Base-by-base conservation (phyloP, 768 basidiomycete species). In the Lyophyllum atratum region DNA sequence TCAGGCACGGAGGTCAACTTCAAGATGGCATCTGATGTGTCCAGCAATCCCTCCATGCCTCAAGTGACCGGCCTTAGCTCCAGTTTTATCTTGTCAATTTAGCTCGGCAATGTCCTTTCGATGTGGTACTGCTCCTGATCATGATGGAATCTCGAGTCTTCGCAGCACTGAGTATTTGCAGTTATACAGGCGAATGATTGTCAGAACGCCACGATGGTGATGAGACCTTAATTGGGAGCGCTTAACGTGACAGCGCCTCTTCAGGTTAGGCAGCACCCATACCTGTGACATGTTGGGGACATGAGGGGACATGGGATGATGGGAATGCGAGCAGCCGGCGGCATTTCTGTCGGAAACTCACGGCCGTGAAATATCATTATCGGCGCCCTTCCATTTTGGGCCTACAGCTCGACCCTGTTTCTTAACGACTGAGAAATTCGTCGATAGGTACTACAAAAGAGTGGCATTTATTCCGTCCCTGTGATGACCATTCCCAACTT, bases 121-220 rank as follows among this genome's bases (percentile, higher is more conserved):
- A 19, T 28, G 12, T 29, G 11, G 34, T 37, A 9, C 21, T 46
- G 44, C 26, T 47, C 14, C 19, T 43, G 9, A 51, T 39, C 29
- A 43, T 26, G 43, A 59, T 55, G 11, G 33, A 49, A 52, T 51
- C 24, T 34, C 17, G 24, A 40, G 26, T 17, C 19, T 19, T 15
- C 14, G 43, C 49, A 45, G 33, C 21, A 14, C 28, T 29, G n/a
- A 14, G 29, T 45, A 25, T 8, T 12, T 45, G 26, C 29, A 14
- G 19, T 12, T 40, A 39, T 50, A n/a, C 1, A 33, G 40, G 21
- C 1, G 22, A 56, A n/a, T 5, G 24, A 24, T 37, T 57, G 50
- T 52, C 34, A 28, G 34, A 48, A 48, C 50, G 48, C 40, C 53
- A 59, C 42, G 29, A 49, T 33, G 46, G 5, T 31, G 49, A 47